A percentile compares a stretch with the other conserved stretches of the same genome.
Conservation (phyloP, 202 grass and related monocot species). For the Schoenoplectus tabernaemontani region DNA sequence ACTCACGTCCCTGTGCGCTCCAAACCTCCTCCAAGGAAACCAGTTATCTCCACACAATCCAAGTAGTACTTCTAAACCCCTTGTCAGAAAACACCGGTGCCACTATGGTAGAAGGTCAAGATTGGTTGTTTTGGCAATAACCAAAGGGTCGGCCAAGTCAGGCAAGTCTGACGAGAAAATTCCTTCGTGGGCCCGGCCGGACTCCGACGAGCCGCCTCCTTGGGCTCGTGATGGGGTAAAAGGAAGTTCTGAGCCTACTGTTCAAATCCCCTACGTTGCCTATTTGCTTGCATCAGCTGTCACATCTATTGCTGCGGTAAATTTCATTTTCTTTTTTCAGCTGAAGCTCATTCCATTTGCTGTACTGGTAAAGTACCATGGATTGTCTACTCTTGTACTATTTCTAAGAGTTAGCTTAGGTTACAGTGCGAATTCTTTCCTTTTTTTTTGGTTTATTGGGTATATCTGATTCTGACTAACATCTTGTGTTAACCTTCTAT, state of each 20-base stretch:
- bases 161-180: conserved; percentile 57
- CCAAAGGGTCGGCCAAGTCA: conserved; percentile 42
- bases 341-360: background rate
- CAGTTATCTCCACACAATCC: background rate
- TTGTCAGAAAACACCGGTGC: background rate
- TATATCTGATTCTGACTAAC: background rate
- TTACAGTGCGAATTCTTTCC: background rate
- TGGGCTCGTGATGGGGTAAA: conserved; percentile 51
- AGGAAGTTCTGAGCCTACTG: conserved; percentile 20
- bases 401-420: background rate
- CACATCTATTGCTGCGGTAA: conserved; percentile 79
- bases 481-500: background rate
- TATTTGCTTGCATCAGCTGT: conserved; percentile 83
- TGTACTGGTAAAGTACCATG: background rate
- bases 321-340: conserved; percentile 15
- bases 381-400: background rate
- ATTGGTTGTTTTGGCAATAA: conserved; percentile 34
- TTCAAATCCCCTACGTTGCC: conserved; percentile 49
- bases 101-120: background rate
- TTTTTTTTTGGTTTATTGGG: background rate
- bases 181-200: conserved; percentile 70
- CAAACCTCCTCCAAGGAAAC: background rate
- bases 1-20: conserved; percentile 19
- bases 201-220: conserved; percentile 67
- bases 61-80: background rate